Evolutionary conservation across 2,329 filamentous ascomycete species (phyloP).

Genomic region (Thelonectria blattea): DNA sequence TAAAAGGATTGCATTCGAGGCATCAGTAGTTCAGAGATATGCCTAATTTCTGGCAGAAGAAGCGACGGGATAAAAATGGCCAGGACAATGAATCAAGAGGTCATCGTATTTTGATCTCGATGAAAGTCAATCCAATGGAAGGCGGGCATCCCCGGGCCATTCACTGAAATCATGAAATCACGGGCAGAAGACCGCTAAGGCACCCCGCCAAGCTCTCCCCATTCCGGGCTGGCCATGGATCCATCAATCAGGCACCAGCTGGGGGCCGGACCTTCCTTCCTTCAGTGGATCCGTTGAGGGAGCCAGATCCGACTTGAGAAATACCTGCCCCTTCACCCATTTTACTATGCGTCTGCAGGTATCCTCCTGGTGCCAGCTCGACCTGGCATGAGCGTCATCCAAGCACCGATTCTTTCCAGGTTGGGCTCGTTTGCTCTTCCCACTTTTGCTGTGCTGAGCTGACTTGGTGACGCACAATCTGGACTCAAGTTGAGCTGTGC

Average conservation of each 20-base stretch:
- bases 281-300: slow-evolving; percentile 5
- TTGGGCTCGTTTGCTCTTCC: slow-evolving; percentile 29
- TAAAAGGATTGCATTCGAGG: background rate
- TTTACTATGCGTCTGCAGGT: background rate
- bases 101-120: no score
- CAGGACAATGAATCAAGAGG: no score
- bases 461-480: slow-evolving; percentile 20
- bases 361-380: background rate
- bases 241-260: background rate
- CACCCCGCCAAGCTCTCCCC: slow-evolving; percentile 7
- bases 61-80: background rate
- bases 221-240: background rate
- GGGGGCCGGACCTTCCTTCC: background rate
- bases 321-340: slow-evolving; percentile 4
- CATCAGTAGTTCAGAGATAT: no score
- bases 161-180: slow-evolving; percentile 1
- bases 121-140: background rate
- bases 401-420: slow-evolving; percentile 14
- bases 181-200: slow-evolving; percentile 3
- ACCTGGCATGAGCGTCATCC: slow-evolving; percentile 34
- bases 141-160: background rate
- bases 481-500: background rate
- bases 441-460: slow-evolving; percentile 33
- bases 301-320: background rate
- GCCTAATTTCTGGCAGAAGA: background rate